Base-by-base conservation (phyloP, 2,329 filamentous ascomycete genomes). In the Xylaria sp. region DNA sequence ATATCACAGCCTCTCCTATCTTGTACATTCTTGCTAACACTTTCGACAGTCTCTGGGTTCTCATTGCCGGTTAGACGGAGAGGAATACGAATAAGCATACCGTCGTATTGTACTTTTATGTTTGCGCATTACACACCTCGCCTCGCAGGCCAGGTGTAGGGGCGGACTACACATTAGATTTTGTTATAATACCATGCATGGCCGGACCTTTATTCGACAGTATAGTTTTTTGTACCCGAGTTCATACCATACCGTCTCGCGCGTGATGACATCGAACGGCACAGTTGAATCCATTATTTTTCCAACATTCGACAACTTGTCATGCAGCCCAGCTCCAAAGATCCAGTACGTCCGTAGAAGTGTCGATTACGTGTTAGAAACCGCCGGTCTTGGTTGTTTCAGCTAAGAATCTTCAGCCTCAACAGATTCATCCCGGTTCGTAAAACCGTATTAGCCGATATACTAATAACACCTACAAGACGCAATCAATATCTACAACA, bases 1-100 rank as follows among this genome's bases (percentile, higher is more conserved):
- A 28, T 62, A 33, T 3, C 25, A 33, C 18, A 4, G n/a, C 15
- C 9, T 33, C 20, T 61, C 12, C 4, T n/a, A 49, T 46, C 41
- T 31, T 54, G 6, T 43, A 18, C 1, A 23, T 2, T 41, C 3
- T 46, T 1, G 60, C 72, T 75, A 66, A 74, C 48, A 4, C 8
- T 67, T 8, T 15, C 6, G 20, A 64, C 76, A 85, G 86, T 60
- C 83, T 92, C 68, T 92, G 90, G 90, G 90, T 92, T 59, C 84
- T 92, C 73, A 88, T 92, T 71, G 86, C 87, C 58, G 87, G 87
- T 61, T 88, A 75, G 59, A 67, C 23, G 62, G 51, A 25, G 15
- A 25, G 51, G 51, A 23, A 57, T 57, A 55, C 51, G 20, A 66
- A 18, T 20, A 52, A 55, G 33, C 54, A 61, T 46, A 54, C 60